Percentiles rank a stretch among this genome's conserved stretches.
Conservation (phyloP, 768 basidiomycete genomes). For the Suillus plorans region DNA sequence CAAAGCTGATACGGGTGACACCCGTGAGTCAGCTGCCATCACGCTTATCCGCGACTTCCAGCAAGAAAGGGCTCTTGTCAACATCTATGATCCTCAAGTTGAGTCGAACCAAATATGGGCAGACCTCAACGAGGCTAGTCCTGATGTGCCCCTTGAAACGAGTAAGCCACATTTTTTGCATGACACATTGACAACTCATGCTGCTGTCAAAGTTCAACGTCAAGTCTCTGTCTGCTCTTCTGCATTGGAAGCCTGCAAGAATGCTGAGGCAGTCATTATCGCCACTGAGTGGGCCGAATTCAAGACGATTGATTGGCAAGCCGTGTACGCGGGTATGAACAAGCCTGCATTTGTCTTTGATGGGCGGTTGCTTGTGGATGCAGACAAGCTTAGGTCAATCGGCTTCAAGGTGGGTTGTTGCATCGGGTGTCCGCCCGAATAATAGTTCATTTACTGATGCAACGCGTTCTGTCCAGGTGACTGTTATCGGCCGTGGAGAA, state of each 20-base stretch:
- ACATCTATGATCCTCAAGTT: slow-evolving; percentile 92
- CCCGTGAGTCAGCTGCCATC: slow-evolving; percentile 95
- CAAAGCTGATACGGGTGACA: slow-evolving; percentile 99
- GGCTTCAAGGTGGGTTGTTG: slow-evolving; percentile 73
- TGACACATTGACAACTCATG: background rate
- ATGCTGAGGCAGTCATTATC: slow-evolving; percentile 91
- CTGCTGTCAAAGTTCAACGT: slow-evolving; percentile 65
- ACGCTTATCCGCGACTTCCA: slow-evolving; percentile 93
- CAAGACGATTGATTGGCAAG: slow-evolving; percentile 85
- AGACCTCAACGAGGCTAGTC: slow-evolving; percentile 70
- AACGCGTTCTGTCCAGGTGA: slow-evolving; percentile 39
- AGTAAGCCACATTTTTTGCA: slow-evolving; percentile 47
- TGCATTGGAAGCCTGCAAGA: slow-evolving; percentile 84
- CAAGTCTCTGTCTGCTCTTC: slow-evolving; percentile 76
- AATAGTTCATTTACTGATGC: slow-evolving; percentile 8
- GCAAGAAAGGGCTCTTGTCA: slow-evolving; percentile 82
- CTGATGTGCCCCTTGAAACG: slow-evolving; percentile 56
- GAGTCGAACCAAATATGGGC: slow-evolving; percentile 83
- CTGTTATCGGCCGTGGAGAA: slow-evolving; percentile 59
- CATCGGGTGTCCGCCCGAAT: background rate
- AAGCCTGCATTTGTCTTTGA: slow-evolving; percentile 99
- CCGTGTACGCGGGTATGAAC: slow-evolving; percentile 84
- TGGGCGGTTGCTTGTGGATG: slow-evolving; percentile 85
- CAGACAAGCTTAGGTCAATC: slow-evolving; percentile 73
- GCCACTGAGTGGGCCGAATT: slow-evolving; percentile 99